Conservation (phyloP, 176 grass and related monocot genomes). For the Neostapfia colusana region DNA sequence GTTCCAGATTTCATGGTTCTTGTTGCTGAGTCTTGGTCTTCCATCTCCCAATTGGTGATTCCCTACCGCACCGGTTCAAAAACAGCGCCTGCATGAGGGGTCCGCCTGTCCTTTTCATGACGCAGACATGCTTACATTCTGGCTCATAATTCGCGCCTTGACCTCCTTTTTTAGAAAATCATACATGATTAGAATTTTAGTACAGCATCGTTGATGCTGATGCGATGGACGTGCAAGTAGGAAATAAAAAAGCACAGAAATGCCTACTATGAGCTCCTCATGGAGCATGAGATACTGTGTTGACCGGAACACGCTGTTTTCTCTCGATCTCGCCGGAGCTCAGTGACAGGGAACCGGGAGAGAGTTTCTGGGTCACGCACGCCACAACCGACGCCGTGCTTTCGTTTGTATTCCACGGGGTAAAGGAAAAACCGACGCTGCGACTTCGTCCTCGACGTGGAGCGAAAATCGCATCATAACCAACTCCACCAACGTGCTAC, state of each 20-base stretch:
- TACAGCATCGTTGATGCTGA: slow-evolving; percentile 40
- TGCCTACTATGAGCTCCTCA: neutral
- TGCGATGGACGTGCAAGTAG: slow-evolving; percentile 11
- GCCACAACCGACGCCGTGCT: too few species aligned
- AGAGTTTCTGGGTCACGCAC: too few species aligned
- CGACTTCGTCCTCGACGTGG: too few species aligned
- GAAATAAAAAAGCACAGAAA: neutral
- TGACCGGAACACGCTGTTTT: too few species aligned
- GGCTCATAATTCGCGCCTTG: slow-evolving; percentile 47
- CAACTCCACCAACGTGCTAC: too few species aligned
- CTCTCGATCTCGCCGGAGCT: too few species aligned
- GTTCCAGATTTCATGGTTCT: slow-evolving; percentile 15
- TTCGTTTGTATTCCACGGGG: too few species aligned
- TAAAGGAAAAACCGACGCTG: too few species aligned
- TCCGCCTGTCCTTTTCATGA: slow-evolving; percentile 43
- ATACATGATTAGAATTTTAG: slow-evolving; percentile 25
- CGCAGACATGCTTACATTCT: slow-evolving; percentile 44
- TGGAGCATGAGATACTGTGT: neutral
- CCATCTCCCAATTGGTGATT: slow-evolving; percentile 11
- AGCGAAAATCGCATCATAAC: too few species aligned
- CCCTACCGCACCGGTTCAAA: slow-evolving; percentile 29
- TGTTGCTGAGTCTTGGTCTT: slow-evolving; percentile 26
- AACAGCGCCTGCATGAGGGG: slow-evolving; percentile 1
- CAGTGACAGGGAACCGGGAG: too few species aligned
- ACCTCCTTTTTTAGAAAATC: slow-evolving; percentile 27